Conservation (phyloP, 768 basidiomycete species). For the Phlegmacium glaucopus region DNA sequence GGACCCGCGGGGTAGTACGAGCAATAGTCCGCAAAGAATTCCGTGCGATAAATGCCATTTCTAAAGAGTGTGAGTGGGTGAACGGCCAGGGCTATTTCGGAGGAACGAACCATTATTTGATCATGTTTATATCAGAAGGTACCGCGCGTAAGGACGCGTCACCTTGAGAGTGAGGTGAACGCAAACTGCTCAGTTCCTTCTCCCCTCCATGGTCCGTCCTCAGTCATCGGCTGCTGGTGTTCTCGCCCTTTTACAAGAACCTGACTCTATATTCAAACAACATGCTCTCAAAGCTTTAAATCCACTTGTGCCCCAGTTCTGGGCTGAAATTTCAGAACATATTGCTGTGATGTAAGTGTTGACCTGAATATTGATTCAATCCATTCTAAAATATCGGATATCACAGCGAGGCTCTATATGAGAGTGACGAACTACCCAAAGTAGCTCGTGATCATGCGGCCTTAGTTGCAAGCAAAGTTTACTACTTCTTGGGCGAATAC, state of each 20-base stretch:
- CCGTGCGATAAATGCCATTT: conserved; percentile 51
- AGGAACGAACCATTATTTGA: conserved; percentile 27
- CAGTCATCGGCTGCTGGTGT: conserved; percentile 88
- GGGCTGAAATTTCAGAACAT: conserved; percentile 98
- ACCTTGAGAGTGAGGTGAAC: conserved; percentile 29
- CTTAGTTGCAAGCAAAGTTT: conserved; percentile 94
- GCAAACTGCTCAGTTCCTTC: conserved; percentile 21
- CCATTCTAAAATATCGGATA: conserved; percentile 8
- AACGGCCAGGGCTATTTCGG: conserved; percentile 33
- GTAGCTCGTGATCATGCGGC: conserved; percentile 81
- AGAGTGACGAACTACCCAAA: conserved; percentile 71
- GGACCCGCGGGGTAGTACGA: conserved; percentile 38
- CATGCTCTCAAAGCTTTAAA: conserved; percentile 87
- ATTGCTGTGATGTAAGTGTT: conserved; percentile 78
- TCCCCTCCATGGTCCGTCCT: conserved; percentile 53
- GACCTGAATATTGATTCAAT: conserved; percentile 7
- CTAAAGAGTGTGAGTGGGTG: conserved; percentile 3
- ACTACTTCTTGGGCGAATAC: conserved; percentile 94
- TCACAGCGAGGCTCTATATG: conserved; percentile 84
- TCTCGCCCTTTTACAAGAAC: conserved; percentile 88
- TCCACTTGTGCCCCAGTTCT: conserved; percentile 87
- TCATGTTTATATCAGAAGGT: conserved; percentile 22
- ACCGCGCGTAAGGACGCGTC: conserved; percentile 41
- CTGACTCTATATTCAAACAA: conserved; percentile 81
- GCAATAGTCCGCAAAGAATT: conserved; percentile 44